Base-by-base conservation (phyloP, 345 rosid species). In the Populus ilicifolia region DNA sequence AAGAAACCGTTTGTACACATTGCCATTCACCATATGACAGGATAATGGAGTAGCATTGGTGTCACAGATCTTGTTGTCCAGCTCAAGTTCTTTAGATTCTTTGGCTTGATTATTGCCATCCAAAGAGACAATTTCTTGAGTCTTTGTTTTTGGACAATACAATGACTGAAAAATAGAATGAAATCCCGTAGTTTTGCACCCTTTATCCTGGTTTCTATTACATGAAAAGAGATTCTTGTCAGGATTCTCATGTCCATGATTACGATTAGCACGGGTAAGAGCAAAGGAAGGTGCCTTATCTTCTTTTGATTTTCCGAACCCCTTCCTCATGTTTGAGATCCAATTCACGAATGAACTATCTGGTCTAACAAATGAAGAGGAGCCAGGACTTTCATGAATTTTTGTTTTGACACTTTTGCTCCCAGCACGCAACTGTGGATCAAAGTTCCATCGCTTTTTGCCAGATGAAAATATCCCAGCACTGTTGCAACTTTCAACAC, bases 321-420 rank as follows among this genome's bases (percentile, higher is more conserved):
- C 98, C 84, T 88, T 93, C 63, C 84, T 84, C 93, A 93, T 88
- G 80, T 93, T 96, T 38, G 91, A 89, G 85, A 96, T 96, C 99
- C 98, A 93, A 73, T 87, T 92, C 89, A 91, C 78, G 68, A 96
- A 96, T 25, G 99, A 92, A 83, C 98, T 91, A 82, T 90, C 93
- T 30, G 90, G 92, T 79, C 80, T 91, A 41, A 65, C 52, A 25
- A 73, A 81, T 23, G 93, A 84, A 30, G 89, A 71, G 33, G 94
- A 90, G 72, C 87, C 87, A 25, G 89, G 88, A 78, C 79, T 77
- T 66, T 89, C 90, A 68, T 79, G 79, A 46, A 79, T 71, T 72
- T 89, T 83, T 69, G 73, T 85, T 81, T 89, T 91, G 67, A 87
- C 81, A 75, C 85, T 89, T 88, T 93, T 96, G 79, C 87, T 91